Conservation (phyloP, 306 rosid genomes). For the Fragaria iinumae region DNA sequence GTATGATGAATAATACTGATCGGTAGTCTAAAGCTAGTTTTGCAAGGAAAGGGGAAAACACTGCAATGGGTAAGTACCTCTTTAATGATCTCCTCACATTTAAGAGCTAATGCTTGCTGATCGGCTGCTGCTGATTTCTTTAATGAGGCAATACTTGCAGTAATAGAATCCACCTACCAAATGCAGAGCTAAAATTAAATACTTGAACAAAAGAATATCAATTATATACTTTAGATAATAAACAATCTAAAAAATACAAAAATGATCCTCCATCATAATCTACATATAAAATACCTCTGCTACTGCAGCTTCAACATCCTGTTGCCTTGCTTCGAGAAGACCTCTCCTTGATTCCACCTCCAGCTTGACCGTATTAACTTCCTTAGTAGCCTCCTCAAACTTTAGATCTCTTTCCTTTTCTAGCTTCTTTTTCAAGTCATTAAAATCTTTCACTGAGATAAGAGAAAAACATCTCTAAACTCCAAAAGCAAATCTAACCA, state of each 20-base stretch:
- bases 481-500: not conserved
- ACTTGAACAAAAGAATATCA: not conserved
- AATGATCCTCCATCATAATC: conserved; percentile 3
- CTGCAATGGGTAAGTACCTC: conserved; percentile 44
- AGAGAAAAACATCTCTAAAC: conserved; percentile 11
- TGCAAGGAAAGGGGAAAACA: not conserved
- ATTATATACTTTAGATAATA: not conserved
- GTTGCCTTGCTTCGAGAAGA: conserved; percentile 58
- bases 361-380: conserved; percentile 37
- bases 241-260: not conserved
- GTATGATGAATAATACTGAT: not conserved
- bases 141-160: conserved; percentile 36
- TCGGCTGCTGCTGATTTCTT: conserved; percentile 47
- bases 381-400: conserved; percentile 55
- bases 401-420: conserved; percentile 53
- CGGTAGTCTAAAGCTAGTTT: not conserved
- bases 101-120: conserved; percentile 40
- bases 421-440: conserved; percentile 49
- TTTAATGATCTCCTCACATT: conserved; percentile 48
- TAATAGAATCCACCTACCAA: conserved; percentile 57
- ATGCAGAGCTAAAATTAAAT: conserved; percentile 15
- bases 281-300: conserved; percentile 47
- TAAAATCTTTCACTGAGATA: conserved; percentile 54
- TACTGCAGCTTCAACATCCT: conserved; percentile 56
- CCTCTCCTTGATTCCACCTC: conserved; percentile 65